Conservation (phyloP, 306 rosid species). For the Rosa chinensis region DNA sequence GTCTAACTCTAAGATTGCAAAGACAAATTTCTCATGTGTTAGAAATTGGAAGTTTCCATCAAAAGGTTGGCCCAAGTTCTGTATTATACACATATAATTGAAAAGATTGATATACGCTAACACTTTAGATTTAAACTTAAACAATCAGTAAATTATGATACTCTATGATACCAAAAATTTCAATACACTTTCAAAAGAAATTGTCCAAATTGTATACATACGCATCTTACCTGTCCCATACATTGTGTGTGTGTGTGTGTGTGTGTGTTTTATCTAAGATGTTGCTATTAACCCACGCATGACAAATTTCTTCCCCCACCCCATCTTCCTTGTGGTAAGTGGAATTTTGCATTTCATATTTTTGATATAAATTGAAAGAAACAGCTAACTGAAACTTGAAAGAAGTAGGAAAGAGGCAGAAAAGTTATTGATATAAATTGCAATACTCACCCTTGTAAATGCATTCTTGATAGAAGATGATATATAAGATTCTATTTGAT, state of each 20-base stretch:
- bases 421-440: conserved; percentile 23
- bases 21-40: neutral
- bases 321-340: neutral
- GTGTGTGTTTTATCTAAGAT: neutral
- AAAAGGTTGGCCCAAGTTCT: neutral
- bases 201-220: neutral
- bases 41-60: neutral
- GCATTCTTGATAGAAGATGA: conserved; percentile 72
- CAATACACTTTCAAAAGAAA: neutral
- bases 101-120: neutral
- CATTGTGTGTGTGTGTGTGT: neutral
- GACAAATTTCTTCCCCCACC: neutral
- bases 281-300: neutral
- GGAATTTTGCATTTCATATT: neutral
- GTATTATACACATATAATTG: neutral
- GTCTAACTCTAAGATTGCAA: neutral
- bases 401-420: neutral
- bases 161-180: neutral
- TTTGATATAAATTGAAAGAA: neutral
- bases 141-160: neutral
- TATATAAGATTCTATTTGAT: conserved; percentile 85
- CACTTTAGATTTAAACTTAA: neutral
- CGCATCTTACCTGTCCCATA: neutral
- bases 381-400: neutral
- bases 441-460: conserved; percentile 78